Conservation (phyloP, 2,329 filamentous ascomycete genomes). For the Pseudogymnoascus sp. region DNA sequence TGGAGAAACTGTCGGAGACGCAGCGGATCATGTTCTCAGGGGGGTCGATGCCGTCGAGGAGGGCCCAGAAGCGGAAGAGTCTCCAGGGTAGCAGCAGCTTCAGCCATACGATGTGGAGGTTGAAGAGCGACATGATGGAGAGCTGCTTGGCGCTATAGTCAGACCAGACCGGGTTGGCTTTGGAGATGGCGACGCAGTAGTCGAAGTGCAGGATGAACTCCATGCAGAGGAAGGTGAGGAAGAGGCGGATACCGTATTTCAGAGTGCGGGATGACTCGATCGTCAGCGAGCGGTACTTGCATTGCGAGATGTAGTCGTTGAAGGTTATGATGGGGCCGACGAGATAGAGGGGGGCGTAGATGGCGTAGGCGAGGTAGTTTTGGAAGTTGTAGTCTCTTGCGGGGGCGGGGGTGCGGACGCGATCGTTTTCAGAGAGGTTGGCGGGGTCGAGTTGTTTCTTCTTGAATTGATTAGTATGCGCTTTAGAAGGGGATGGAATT, state of each 20-base stretch:
- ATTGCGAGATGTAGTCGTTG: conserved; percentile 93
- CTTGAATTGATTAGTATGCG: conserved; percentile 62
- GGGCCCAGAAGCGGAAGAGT: conserved; percentile 95
- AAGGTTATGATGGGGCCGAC: conserved; percentile 92
- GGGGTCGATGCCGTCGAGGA: conserved; percentile 84
- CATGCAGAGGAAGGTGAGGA: conserved; percentile 75
- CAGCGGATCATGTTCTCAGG: conserved; percentile 98
- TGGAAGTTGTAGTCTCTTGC: conserved; percentile 65
- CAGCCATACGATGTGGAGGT: conserved; percentile 94
- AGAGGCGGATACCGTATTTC: conserved; percentile 76
- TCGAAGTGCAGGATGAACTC: conserved; percentile 86
- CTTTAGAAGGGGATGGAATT: not conserved
- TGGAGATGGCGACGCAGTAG: conserved; percentile 88
- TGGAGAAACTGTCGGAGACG: conserved; percentile 89
- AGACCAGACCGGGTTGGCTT: conserved; percentile 69
- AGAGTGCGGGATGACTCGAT: conserved; percentile 63
- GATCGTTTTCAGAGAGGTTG: conserved; percentile 79
- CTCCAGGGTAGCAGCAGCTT: conserved; percentile 95
- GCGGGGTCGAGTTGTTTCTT: conserved; percentile 94
- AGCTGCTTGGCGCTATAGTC: conserved; percentile 82
- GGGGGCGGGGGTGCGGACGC: conserved; percentile 67
- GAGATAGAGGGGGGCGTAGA: conserved; percentile 91
- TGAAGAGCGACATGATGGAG: conserved; percentile 86
- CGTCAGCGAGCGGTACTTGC: conserved; percentile 62
- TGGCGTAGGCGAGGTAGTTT: conserved; percentile 80